Evolutionary conservation across 257 asterid species (phyloP).

Genomic region (Solanum pennellii): DNA sequence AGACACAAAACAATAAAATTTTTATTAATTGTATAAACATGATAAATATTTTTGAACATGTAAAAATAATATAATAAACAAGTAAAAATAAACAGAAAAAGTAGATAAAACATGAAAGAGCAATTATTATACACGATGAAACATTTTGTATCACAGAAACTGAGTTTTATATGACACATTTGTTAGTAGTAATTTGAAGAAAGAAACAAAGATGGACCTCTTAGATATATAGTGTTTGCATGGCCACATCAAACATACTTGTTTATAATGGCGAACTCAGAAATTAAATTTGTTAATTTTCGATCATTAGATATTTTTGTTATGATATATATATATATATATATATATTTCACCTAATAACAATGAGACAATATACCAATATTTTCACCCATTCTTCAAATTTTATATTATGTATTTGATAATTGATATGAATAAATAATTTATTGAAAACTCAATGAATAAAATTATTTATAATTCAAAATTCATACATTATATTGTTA

Average conservation of each 20-base stretch:
- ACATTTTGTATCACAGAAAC: not conserved
- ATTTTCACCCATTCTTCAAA: not conserved
- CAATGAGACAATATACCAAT: not conserved
- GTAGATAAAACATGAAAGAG: not conserved
- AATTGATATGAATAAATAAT: no score
- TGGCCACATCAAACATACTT: not conserved
- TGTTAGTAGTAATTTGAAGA: not conserved
- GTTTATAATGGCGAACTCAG: not conserved
- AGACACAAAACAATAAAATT: no score
- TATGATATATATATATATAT: no score
- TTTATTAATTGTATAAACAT: no score
- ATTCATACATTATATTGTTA: no score
- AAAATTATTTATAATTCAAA: no score
- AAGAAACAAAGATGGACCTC: not conserved
- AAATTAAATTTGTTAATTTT: not conserved
- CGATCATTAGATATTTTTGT: not conserved
- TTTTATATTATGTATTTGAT: no score
- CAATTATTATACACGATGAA: not conserved
- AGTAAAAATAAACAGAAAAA: fast-evolving
- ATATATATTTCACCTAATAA: not conserved
- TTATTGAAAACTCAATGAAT: no score
- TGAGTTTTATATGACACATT: not conserved
- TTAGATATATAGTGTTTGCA: not conserved
- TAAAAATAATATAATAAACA: no score
- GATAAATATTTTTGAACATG: no score